Evolutionary conservation across 2,329 filamentous ascomycete species (phyloP), one percentile per base, ranked within the genome.

Genomic region (Aschersonia sp.): DNA sequence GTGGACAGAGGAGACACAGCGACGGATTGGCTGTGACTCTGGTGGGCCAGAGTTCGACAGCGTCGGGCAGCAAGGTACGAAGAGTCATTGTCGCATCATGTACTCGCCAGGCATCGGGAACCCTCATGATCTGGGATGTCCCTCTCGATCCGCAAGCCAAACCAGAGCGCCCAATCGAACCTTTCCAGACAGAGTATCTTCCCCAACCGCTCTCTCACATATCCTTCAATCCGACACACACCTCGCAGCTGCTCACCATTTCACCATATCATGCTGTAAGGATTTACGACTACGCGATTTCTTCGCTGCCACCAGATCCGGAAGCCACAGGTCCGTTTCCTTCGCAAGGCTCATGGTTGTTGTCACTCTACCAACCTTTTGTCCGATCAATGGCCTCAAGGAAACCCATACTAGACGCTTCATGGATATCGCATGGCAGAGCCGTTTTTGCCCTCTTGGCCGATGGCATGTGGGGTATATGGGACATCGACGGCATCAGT

Each of bases 391-490:
- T 69, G 12, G 58, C 69, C 4, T 60, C 70, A 2, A 69, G 80
- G 43, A 84, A 82, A 54, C 72, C 73, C 0, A 71, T 83, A n/a
- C 60, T 82, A 10, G 78, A 78, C 45, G 76, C 79, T 1, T 70
- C 73, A 4, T 83, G 80, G 80, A 72, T 82, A 45, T 67, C 72
- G 2, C 72, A 74, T 50, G 80, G 80, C 7, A 70, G 74, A 44
- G 78, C 79, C 4, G 65, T 83, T 31, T 63, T 83, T 41, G 68
- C 70, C 1, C 65, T 83, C 2, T 64, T 82, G 3, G 73, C 74
- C 1, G 80, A 83, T 54, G 80, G 79, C 5, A 78, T 79, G 58
- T 83, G 80, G 80, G 80, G 77, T 10, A 74, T 83, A 35, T 83
- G 79, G 79, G 79, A 83, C 54, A 69, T 83, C 43, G 76, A 82